Evolutionary conservation across 2,329 filamentous ascomycete species (phyloP).

Genomic region (Epichloe baconii): DNA sequence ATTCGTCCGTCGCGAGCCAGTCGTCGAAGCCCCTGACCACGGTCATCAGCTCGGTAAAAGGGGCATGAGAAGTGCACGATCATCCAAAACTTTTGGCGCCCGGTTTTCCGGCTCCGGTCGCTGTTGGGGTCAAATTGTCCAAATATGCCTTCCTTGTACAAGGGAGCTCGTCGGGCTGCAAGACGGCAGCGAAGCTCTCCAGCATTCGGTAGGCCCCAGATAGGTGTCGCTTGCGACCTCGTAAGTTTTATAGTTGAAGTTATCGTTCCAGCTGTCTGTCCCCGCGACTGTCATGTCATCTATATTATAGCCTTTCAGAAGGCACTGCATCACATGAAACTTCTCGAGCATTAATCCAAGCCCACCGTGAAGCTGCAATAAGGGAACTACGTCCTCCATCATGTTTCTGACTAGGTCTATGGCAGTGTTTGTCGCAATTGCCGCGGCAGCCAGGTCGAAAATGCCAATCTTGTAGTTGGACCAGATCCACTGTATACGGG

Average conservation of each 20-base stretch:
- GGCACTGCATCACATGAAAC: conserved; percentile 4
- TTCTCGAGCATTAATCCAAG: conserved; percentile 9
- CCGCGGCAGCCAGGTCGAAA: conserved; percentile 19
- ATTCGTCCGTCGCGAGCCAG: conserved; percentile 21
- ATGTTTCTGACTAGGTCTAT: conserved; percentile 20
- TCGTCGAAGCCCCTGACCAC: conserved; percentile 5
- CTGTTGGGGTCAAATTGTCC: conserved; percentile 15
- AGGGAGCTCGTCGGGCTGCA: conserved; percentile 6
- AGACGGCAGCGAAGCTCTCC: not conserved
- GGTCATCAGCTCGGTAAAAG: conserved; percentile 20
- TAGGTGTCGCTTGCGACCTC: not conserved
- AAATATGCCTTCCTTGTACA: conserved; percentile 14
- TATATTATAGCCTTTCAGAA: not conserved
- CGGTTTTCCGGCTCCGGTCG: conserved; percentile 13
- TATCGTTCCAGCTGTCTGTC: not conserved
- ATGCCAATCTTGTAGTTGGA: conserved; percentile 8
- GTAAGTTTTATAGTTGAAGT: not conserved
- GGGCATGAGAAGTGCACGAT: conserved; percentile 20
- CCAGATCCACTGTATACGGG: conserved; percentile 20
- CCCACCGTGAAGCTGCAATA: conserved; percentile 15
- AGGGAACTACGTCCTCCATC: conserved; percentile 16
- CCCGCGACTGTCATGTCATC: not conserved
- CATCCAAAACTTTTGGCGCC: conserved; percentile 21
- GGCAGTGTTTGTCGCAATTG: conserved; percentile 25
- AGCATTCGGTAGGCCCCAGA: not conserved